Percentiles rank a stretch among this genome's conserved stretches.
These are phyloP conservation scores for Aechmea fasciata DNA, from an alignment of 176 grass and related monocot genomes.

Conservation along the genomic window DNA sequence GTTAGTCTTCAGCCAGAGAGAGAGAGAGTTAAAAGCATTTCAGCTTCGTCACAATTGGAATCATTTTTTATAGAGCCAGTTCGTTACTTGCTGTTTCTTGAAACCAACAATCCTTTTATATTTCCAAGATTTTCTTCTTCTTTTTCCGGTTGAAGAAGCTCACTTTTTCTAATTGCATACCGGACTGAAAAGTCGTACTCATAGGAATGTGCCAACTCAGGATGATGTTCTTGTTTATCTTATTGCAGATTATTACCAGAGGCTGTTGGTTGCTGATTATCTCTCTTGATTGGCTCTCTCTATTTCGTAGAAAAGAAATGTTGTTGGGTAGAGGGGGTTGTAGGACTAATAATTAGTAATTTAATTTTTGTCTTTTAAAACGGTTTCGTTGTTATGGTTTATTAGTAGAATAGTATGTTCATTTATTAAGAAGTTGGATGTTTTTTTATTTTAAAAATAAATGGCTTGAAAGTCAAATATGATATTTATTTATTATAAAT, in stretches of 20 bases:
- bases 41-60: not conserved
- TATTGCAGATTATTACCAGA: not conserved
- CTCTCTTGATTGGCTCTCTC: not conserved
- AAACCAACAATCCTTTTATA: not conserved
- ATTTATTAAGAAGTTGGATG: too few species aligned
- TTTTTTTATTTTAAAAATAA: too few species aligned
- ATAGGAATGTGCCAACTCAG: not conserved
- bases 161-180: not conserved
- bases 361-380: not conserved
- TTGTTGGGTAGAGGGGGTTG: too few species aligned
- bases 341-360: too few species aligned
- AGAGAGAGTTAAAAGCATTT: not conserved
- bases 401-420: too few species aligned
- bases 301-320: too few species aligned
- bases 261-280: not conserved
- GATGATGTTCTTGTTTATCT: not conserved
- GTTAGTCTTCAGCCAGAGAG: not conserved
- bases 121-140: not conserved
- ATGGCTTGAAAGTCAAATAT: too few species aligned
- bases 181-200: not conserved
- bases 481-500: too few species aligned
- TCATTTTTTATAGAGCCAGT: not conserved
- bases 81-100: not conserved
- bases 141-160: not conserved
- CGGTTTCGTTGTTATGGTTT: too few species aligned